phyloP scores from a whole-genome alignment of 2,329 filamentous ascomycete species.

The Helminthosporium solani region DNA sequence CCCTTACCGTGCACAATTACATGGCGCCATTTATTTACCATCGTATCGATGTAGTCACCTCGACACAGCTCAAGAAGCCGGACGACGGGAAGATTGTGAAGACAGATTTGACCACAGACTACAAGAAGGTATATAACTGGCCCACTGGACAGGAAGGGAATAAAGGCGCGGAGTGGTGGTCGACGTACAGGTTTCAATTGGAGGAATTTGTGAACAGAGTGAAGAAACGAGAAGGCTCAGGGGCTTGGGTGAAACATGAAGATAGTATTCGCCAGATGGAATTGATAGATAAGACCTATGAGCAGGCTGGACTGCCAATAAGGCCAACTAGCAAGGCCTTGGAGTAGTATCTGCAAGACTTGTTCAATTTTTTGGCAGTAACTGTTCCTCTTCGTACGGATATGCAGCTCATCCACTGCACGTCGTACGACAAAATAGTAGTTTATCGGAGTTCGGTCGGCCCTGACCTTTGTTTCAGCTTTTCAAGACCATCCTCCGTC shows the following conservation, averaged over 20 bases:
- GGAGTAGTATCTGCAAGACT: too few relatives aligned
- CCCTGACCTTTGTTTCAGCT: too few relatives aligned
- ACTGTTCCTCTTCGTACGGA: too few relatives aligned
- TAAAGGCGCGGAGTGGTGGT: constrained; percentile 26
- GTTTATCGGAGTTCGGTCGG: too few relatives aligned
- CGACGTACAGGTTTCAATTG: constrained; percentile 36
- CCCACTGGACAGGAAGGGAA: constrained; percentile 17
- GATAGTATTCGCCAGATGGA: constrained; percentile 41
- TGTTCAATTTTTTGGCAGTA: too few relatives aligned
- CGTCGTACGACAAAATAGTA: too few relatives aligned
- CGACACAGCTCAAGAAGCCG: constrained; percentile 1
- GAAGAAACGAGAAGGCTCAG: constrained; percentile 26
- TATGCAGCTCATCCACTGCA: too few relatives aligned
- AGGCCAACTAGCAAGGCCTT: constrained; percentile 28
- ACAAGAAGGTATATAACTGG: constrained; percentile 27
- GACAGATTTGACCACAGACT: constrained; percentile 5
- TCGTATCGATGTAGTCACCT: constrained; percentile 19
- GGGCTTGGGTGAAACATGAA: constrained; percentile 31
- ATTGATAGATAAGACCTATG: constrained; percentile 38
- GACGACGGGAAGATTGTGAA: constrained; percentile 10
- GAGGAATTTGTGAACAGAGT: constrained; percentile 39
- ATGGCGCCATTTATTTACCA: constrained; percentile 25
- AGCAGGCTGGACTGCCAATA: constrained; percentile 27
- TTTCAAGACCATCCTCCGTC: too few relatives aligned
- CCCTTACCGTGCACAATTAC: constrained; percentile 16